Percentiles rank a stretch among this genome's conserved stretches.
phyloP scores from a whole-genome alignment of 2,329 filamentous ascomycete species.

The Phoma sp. region DNA sequence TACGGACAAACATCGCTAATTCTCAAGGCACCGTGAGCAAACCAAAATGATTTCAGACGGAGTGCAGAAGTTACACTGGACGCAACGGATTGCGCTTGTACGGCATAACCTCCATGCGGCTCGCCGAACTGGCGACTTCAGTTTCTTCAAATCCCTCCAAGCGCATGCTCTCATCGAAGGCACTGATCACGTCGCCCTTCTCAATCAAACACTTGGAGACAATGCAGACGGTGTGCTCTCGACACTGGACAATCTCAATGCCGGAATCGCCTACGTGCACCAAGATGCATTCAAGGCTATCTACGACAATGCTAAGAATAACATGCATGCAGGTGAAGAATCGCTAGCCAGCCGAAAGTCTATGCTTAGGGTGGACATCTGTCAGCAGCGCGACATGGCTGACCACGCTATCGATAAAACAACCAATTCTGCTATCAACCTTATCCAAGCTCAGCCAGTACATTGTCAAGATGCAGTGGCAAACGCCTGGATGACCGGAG shows the following conservation, averaged over 20 bases:
- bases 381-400: slow-evolving; percentile 53
- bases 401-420: slow-evolving; percentile 56
- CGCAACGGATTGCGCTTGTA: slow-evolving; percentile 53
- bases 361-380: slow-evolving; percentile 52
- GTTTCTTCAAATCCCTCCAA: slow-evolving; percentile 56
- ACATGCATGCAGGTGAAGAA: slow-evolving; percentile 41
- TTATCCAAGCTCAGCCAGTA: slow-evolving; percentile 51
- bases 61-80: slow-evolving; percentile 52
- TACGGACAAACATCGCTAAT: not conserved
- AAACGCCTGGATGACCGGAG: slow-evolving; percentile 53
- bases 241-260: slow-evolving; percentile 55
- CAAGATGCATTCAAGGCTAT: slow-evolving; percentile 56
- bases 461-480: slow-evolving; percentile 51
- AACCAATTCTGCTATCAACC: slow-evolving; percentile 50
- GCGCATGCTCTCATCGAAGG: slow-evolving; percentile 52
- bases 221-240: slow-evolving; percentile 52
- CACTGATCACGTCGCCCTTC: slow-evolving; percentile 53
- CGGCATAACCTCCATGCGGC: slow-evolving; percentile 54
- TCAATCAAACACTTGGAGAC: slow-evolving; percentile 49
- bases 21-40: not conserved
- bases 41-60: slow-evolving; percentile 23
- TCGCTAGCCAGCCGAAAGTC: slow-evolving; percentile 37
- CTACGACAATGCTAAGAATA: slow-evolving; percentile 51
- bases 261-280: slow-evolving; percentile 53
- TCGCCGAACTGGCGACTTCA: slow-evolving; percentile 52